Conservation (phyloP, 768 basidiomycete species). For the Kwoniella newhampshirensis region DNA sequence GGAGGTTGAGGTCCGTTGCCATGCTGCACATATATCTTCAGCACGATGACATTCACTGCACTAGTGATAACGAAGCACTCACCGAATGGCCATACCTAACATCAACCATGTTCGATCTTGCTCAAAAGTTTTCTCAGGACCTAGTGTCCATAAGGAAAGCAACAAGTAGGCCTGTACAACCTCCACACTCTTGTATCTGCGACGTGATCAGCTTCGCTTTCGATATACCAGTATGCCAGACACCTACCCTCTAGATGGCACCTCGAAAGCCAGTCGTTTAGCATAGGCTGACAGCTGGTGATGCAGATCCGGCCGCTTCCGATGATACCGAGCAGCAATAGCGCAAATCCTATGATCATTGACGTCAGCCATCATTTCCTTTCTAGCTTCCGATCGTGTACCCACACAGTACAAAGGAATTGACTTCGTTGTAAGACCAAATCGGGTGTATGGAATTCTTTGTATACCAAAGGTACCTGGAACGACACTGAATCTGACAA, state of each 20-base stretch:
- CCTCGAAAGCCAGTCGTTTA: conserved; percentile 76
- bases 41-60: conserved; percentile 48
- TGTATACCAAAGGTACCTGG: conserved; percentile 78
- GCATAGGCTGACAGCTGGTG: conserved; percentile 65
- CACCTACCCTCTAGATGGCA: conserved; percentile 47
- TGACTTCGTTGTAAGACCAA: conserved; percentile 92
- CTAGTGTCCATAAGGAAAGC: conserved; percentile 84
- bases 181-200: conserved; percentile 67
- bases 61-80: background rate
- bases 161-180: conserved; percentile 94
- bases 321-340: conserved; percentile 88
- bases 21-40: conserved; percentile 73
- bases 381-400: no score
- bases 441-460: conserved; percentile 87
- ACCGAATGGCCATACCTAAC: conserved; percentile 83
- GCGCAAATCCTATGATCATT: conserved; percentile 70
- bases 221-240: background rate
- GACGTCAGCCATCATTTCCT: conserved; percentile 59
- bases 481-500: conserved; percentile 44
- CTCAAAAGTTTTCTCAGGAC: conserved; percentile 93
- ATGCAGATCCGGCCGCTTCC: conserved; percentile 76
- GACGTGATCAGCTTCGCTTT: background rate
- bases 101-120: conserved; percentile 89
- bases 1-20: conserved; percentile 93
- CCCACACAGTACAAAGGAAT: conserved; percentile 80